Evolutionary conservation across 2,329 filamentous ascomycete genomes (phyloP).

Genomic region (Coniochaeta sp.): DNA sequence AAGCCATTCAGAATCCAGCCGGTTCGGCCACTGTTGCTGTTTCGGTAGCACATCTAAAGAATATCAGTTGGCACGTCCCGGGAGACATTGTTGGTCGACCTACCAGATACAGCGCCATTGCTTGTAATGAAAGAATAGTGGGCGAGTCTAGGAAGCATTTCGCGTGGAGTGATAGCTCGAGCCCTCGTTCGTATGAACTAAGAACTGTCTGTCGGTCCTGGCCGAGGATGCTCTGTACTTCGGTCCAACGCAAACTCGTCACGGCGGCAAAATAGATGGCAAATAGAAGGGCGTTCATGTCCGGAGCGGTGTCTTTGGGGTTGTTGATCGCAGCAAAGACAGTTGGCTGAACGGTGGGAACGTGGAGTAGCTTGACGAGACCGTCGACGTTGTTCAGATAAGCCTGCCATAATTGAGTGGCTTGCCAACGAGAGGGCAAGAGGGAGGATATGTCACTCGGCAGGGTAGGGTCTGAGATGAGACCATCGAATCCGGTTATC

Average conservation of each 20-base stretch:
- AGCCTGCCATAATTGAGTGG: neutral
- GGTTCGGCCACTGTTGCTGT: slow-evolving; percentile 23
- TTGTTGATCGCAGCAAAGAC: neutral
- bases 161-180: neutral
- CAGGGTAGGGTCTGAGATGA: neutral
- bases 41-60: slow-evolving; percentile 19
- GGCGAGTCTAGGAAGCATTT: neutral
- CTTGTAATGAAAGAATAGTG: neutral
- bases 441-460: neutral
- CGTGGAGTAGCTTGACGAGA: neutral
- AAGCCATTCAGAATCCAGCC: slow-evolving; percentile 34
- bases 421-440: neutral
- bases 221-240: neutral
- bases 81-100: slow-evolving; percentile 9
- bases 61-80: neutral
- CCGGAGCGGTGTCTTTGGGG: neutral
- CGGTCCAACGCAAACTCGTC: neutral
- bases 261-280: neutral
- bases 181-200: neutral
- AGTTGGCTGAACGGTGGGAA: neutral
- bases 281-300: neutral
- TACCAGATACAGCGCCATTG: slow-evolving; percentile 20
- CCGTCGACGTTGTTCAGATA: neutral
- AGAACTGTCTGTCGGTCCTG: neutral
- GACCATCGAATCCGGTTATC: neutral